Conservation (phyloP, 768 basidiomycete genomes). For the Dioszegia aurantiaca region DNA sequence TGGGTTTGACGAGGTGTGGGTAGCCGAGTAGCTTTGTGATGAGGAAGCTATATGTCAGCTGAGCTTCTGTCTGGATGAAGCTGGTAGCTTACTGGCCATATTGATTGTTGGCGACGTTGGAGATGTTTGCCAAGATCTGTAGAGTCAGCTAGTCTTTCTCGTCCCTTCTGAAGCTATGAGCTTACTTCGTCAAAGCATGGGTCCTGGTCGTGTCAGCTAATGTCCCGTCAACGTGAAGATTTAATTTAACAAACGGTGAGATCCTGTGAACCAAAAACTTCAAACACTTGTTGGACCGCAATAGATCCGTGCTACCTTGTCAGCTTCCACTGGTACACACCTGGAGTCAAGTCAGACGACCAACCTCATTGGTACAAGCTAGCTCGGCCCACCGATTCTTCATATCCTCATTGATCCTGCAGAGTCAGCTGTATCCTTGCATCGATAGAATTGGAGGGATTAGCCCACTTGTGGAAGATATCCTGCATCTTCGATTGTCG, state of each 20-base stretch:
- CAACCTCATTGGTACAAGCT: conserved; percentile 45
- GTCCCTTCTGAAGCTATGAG: neutral
- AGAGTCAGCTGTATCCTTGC: conserved; percentile 4
- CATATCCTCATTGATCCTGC: conserved; percentile 43
- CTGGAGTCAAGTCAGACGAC: no score
- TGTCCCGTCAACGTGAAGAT: neutral
- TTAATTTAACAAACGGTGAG: conserved; percentile 29
- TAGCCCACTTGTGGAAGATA: conserved; percentile 41
- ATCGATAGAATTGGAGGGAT: neutral
- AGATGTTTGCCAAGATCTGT: conserved; percentile 40
- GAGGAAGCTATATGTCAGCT: conserved; percentile 36
- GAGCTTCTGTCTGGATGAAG: neutral
- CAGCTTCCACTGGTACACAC: no score
- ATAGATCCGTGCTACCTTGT: conserved; percentile 39
- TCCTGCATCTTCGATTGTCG: conserved; percentile 26
- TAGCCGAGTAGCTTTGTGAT: conserved; percentile 47
- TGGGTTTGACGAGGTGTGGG: conserved; percentile 23
- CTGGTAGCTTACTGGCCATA: conserved; percentile 45
- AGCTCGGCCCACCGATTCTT: conserved; percentile 41
- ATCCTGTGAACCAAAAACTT: conserved; percentile 40
- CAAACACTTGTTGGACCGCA: conserved; percentile 49
- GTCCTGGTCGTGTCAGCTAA: conserved; percentile 20
- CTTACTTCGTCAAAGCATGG: conserved; percentile 42
- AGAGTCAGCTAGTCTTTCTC: neutral
- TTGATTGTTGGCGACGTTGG: conserved; percentile 45